Base-by-base conservation (phyloP, 208 protist genomes). In the Trypanosoma theileri region DNA sequence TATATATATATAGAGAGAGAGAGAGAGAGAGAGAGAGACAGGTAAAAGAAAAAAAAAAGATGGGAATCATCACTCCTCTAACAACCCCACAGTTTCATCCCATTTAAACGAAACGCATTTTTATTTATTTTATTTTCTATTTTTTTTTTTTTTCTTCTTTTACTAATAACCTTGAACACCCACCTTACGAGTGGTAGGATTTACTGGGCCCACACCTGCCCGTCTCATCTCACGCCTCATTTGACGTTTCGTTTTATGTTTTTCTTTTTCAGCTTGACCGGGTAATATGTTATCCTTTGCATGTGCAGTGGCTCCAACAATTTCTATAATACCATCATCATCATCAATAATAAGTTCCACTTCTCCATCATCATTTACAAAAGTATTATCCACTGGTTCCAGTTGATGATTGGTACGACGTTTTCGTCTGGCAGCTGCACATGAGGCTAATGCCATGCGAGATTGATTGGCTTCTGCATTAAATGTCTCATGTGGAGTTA, bases 271-370 rank as follows among this genome's bases (percentile, higher is more conserved):
- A 66, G 60, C 10, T 55, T 60, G 61, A 50, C 24, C 35, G 44
- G 16, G 14, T 24, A n/a, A 24, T 48, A 28, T 54, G 26, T 17
- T 54, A 17, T 41, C 40, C 53, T 17, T 41, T 53, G 45, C 13
- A 61, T 40, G 16, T 66, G 70, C 42, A 17, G 40, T n/a, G n/a
- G 28, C 28, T 8, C 28, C 28, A 35, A 82, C 81, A 19, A 93
- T 60, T 62, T 89, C 81, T 59, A 96, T 53, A 63, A 96, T 85
- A 24, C 89, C 87, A 64, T 96, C 92, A 56, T 96, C 92, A 56
- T 94, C 88, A 59, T 93, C 86, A 53, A 96, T 84, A 45, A 80
- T 69, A 22, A 96, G 81, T 79, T 94, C 89, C 58, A 94, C 84
- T 65, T 94, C 87, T 0, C 90, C 90, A 13, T 87, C 79, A 2